Evolutionary conservation across 208 protist genomes (phyloP).

Genomic region (Crithidia thermophila): DNA sequence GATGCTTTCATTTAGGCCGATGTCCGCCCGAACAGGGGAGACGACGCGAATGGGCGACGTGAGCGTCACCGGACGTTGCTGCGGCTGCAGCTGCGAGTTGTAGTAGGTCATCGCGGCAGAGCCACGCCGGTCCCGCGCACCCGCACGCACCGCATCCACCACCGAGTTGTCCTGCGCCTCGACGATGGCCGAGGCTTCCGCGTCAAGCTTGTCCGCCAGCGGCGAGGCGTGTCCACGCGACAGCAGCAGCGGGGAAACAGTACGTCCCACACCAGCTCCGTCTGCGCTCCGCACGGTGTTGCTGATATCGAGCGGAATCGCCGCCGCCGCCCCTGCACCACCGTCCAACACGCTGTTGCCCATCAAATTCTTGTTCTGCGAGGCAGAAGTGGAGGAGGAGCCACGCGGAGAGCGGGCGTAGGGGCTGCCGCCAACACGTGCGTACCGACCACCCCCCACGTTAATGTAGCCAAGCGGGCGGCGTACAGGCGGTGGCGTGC

Average conservation of each 20-base stretch:
- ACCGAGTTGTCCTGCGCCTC: slow-evolving; percentile 13
- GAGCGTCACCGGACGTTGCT: not conserved
- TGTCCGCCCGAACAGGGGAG: slow-evolving; percentile 1
- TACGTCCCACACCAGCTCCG: not conserved
- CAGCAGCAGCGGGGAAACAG: no score
- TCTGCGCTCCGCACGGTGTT: not conserved
- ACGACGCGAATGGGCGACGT: slow-evolving; percentile 4
- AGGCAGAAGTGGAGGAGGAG: no score
- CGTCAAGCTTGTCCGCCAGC: not conserved
- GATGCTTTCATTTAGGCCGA: slow-evolving; percentile 17
- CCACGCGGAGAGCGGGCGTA: slow-evolving; percentile 17
- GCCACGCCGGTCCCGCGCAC: not conserved
- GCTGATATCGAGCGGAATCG: slow-evolving; percentile 22
- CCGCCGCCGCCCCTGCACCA: no score
- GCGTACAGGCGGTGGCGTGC: slow-evolving; percentile 38
- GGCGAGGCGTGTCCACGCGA: not conserved
- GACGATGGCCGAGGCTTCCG: slow-evolving; percentile 7
- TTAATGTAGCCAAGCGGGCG: slow-evolving; percentile 73
- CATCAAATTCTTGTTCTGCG: no score
- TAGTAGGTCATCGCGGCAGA: not conserved
- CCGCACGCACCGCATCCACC: slow-evolving; percentile 1
- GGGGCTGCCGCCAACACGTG: slow-evolving; percentile 36
- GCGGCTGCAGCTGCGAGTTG: slow-evolving; percentile 1
- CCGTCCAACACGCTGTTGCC: no score
- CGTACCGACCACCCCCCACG: slow-evolving; percentile 51